Evolutionary conservation across 495 filamentous ascomycete species (phyloP).

Genomic region (Usnea hakonensis): DNA sequence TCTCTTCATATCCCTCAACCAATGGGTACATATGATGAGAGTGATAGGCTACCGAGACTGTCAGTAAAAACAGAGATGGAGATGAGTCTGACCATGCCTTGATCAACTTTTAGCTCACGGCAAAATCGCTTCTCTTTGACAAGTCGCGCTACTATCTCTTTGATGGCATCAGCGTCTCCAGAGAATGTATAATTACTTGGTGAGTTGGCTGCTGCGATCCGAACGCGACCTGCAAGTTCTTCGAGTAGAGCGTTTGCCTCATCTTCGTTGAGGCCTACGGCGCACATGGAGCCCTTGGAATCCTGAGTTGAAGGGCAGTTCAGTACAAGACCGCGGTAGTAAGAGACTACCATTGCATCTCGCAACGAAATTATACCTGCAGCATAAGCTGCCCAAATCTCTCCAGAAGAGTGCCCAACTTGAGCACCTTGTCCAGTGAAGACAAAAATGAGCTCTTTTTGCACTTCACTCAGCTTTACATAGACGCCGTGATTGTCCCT

Average conservation of each 20-base stretch:
- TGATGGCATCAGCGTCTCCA: conserved; percentile 14
- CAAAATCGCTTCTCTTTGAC: conserved; percentile 7
- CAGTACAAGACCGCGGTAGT: conserved; percentile 31
- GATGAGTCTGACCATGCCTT: conserved; percentile 5
- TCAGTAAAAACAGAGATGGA: neutral
- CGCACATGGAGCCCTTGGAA: conserved; percentile 27
- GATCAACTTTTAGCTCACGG: conserved; percentile 14
- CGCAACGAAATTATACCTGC: conserved; percentile 40
- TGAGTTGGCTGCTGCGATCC: conserved; percentile 31
- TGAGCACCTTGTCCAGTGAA: conserved; percentile 35
- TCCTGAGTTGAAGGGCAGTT: neutral
- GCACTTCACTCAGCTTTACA: neutral
- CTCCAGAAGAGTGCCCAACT: conserved; percentile 56
- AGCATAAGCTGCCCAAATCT: conserved; percentile 57
- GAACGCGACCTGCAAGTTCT: conserved; percentile 8
- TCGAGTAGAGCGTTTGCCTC: conserved; percentile 14
- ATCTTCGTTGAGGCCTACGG: conserved; percentile 23
- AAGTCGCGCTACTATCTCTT: conserved; percentile 7
- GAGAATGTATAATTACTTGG: conserved; percentile 28
- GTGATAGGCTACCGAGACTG: conserved; percentile 14
- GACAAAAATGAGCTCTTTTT: conserved; percentile 18
- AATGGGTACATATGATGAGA: conserved; percentile 18
- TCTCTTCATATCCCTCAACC: conserved; percentile 3
- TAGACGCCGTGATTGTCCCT: neutral
- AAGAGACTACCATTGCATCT: conserved; percentile 33